Conservation (phyloP, 148 eudicot genomes). For the Camellia lanceoleosa region DNA sequence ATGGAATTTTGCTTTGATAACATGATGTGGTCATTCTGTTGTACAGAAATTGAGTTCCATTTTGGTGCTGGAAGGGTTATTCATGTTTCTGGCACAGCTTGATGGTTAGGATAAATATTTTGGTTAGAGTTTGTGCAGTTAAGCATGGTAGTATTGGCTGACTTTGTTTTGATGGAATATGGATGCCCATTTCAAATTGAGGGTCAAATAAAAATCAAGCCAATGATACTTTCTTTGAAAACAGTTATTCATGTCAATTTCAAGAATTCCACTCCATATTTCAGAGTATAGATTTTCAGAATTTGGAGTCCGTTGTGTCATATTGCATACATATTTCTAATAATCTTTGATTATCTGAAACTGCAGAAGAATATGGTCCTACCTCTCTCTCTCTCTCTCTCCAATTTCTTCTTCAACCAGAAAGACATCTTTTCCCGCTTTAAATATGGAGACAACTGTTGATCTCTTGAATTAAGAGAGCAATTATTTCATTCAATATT, state of each 20-base stretch:
- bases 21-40: neutral
- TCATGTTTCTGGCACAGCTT: neutral
- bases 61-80: neutral
- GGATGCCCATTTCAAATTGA: conserved; percentile 6
- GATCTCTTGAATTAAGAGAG: no score
- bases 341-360: no score
- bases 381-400: neutral
- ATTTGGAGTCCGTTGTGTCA: neutral
- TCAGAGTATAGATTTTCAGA: neutral
- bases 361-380: neutral
- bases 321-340: no score
- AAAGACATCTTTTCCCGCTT: neutral
- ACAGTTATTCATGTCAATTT: no score
- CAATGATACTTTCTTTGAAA: neutral
- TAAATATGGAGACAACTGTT: neutral
- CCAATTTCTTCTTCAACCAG: no score
- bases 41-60: neutral
- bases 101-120: neutral
- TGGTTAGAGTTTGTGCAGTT: no score
- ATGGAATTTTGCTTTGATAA: neutral
- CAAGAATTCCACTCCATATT: neutral
- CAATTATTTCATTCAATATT: neutral
- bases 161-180: no score
- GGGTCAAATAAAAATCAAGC: neutral
- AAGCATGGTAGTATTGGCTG: no score